Base-by-base conservation (phyloP, 2,329 filamentous ascomycete species). In the Pseudocercospora fuligena region DNA sequence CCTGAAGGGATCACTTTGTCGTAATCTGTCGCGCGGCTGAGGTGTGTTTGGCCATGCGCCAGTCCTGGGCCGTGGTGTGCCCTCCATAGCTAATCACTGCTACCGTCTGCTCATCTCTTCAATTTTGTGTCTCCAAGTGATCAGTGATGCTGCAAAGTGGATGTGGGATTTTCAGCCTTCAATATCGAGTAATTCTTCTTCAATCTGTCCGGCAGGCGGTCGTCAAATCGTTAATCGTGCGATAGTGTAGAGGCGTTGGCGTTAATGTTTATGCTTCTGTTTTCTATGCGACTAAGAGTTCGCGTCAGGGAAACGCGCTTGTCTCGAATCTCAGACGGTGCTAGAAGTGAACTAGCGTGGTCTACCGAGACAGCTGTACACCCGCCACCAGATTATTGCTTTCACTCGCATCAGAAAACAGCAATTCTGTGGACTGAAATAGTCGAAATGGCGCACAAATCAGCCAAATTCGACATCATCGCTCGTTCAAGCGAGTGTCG, bases 31-130 rank as follows among this genome's bases (percentile, higher is more conserved):
- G 58, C 60, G 59, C n/a, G 57, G 60, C 19, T 43, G 65, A n/a
- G 65, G 65, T 21, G 92, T 94, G 76, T 88, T 84, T 78, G 92
- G 92, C 78, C 90, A 95, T 77, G 90, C 91, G 85, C 91, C 56
- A 16, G 19, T 93, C 83, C 90, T 88, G 83, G 93, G 85, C 83
- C 89, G 90, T 81, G 90, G 92, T 83, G 92, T 95, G 80, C 85
- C 87, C 87, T 88, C 92, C 92, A 94, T 94, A 46, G 59, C 68
- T 60, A 40, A 16, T 60, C 33, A 21, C 29, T n/a, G 43, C 56
- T 66, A 58, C 56, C 31, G 56, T 40, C 31, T 19, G 56, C 33
- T 62, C 60, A 54, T 62, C 29, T 46, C 60, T 21, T 29, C 16
- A n/a, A 36, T 36, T 36, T 36, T 36, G 33, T 12, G 33, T 14